These are phyloP conservation scores for Aspergillus jensenii DNA, from an alignment of 2,329 filamentous ascomycete species.

Conservation along the genomic window DNA sequence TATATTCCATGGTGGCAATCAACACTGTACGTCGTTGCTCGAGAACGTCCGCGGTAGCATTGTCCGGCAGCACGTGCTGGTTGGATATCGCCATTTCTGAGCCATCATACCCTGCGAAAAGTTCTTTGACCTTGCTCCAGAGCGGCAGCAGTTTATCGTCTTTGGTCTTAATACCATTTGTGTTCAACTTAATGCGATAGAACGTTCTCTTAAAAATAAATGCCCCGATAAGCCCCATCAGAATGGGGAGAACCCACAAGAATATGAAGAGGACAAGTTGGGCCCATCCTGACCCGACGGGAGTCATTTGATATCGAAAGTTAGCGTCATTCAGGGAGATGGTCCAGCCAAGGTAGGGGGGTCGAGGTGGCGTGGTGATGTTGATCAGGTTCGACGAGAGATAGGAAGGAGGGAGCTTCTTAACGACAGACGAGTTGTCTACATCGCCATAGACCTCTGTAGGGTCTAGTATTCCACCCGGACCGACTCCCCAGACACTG, in stretches of 20 bases:
- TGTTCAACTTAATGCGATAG: conserved; percentile 64
- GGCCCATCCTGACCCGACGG: conserved; percentile 53
- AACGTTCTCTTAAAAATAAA: conserved; percentile 62
- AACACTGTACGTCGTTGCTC: conserved; percentile 55
- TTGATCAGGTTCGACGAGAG: conserved; percentile 52
- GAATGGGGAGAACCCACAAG: conserved; percentile 55
- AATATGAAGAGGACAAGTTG: conserved; percentile 58
- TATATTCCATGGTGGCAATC: conserved; percentile 71
- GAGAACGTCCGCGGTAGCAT: conserved; percentile 32
- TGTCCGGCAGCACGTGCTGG: conserved; percentile 38
- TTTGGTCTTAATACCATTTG: conserved; percentile 55
- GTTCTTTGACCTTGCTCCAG: conserved; percentile 13
- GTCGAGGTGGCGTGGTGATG: conserved; percentile 55
- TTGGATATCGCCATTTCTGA: conserved; percentile 29
- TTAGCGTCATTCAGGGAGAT: conserved; percentile 57
- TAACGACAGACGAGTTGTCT: conserved; percentile 50
- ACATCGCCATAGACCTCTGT: conserved; percentile 57
- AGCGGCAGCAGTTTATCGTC: conserved; percentile 33
- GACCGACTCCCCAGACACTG: conserved; percentile 67
- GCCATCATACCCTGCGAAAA: too few species aligned
- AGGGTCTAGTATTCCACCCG: conserved; percentile 59
- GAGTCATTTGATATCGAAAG: conserved; percentile 49
- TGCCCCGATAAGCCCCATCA: conserved; percentile 41
- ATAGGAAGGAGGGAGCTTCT: conserved; percentile 50
- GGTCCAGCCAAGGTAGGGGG: conserved; percentile 56